phyloP scores from a whole-genome alignment of 768 basidiomycete species.

The Piloderma croceum region DNA sequence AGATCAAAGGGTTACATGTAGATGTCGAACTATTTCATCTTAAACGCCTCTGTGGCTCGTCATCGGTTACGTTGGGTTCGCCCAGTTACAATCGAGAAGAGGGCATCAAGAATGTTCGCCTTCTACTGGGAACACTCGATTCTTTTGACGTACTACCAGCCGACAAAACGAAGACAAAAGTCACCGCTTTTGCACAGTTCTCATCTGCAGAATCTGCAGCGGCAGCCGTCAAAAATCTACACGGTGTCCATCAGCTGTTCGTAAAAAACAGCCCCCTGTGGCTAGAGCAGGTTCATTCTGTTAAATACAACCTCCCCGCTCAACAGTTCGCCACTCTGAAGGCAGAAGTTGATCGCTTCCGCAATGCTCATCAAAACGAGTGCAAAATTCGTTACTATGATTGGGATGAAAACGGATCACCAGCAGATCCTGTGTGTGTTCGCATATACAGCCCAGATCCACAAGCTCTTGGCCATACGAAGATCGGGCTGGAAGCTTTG shows the following conservation, averaged over 20 bases:
- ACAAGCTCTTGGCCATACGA: conserved; percentile 29
- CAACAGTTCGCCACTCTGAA: conserved; percentile 31
- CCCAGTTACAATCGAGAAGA: conserved; percentile 31
- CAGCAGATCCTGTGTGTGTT: conserved; percentile 29
- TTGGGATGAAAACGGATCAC: conserved; percentile 10
- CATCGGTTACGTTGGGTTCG: conserved; percentile 19
- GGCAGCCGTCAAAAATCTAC: conserved; percentile 21
- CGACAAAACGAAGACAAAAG: conserved; percentile 25
- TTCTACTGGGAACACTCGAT: conserved; percentile 32
- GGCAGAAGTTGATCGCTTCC: conserved; percentile 31
- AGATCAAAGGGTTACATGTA: conserved; percentile 39
- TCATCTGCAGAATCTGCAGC: conserved; percentile 28
- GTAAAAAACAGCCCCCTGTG: conserved; percentile 33
- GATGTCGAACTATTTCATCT: conserved; percentile 28
- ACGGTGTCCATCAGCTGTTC: conserved; percentile 26
- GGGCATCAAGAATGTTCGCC: conserved; percentile 28
- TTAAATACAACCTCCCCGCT: conserved; percentile 32
- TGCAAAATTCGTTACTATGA: conserved; percentile 33
- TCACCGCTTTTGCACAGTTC: conserved; percentile 41
- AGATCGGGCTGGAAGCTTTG: conserved; percentile 32
- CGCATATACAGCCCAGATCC: conserved; percentile 35
- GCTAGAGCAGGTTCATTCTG: conserved; percentile 35
- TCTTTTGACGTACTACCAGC: conserved; percentile 34
- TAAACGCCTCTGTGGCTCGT: conserved; percentile 25
- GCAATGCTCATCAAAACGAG: conserved; percentile 15